Base-by-base conservation (phyloP, 192 early-diverging fungal genomes). In the Coemansia sp. region DNA sequence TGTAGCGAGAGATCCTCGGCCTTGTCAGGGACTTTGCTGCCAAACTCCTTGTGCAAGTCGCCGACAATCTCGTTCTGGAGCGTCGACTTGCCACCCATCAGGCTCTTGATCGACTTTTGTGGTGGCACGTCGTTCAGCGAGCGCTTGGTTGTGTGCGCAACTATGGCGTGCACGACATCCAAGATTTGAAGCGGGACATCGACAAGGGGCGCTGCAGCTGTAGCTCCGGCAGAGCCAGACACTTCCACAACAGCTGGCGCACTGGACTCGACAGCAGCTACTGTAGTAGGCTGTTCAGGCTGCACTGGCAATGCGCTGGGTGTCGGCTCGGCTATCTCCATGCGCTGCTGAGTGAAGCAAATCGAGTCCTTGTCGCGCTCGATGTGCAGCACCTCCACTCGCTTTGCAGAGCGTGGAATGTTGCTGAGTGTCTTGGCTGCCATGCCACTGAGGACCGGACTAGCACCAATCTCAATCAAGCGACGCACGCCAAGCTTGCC, bases 1-100 rank as follows among this genome's bases (percentile, higher is more conserved):
- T 87, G 86, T 58, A 97, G 81, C 32, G 95, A 90, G 47, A 91
- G 80, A 75, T 98, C 94, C 71, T 98, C 96, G 57, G 92, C 88
- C 79, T 95, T 95, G 73, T 96, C 95, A 20, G 94, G 92, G 57
- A 94, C 85, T 53, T 84, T 87, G 54, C 82, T 86, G 64, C 89
- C 89, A 85, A 98, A 95, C 77, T 98, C 96, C 68, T 93, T 95
- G 60, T 91, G 92, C 47, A 98, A 80, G 72, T 96, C 96, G 77
- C 95, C 96, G 53, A 98, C 83, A 39, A 98, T 94, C 67, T 98
- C 96, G 85, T 98, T 98, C 72, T 98, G 95, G n/a, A 98, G 86
- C 43, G 93, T 97, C 14, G 91, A 92, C 79, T 94, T 94, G 68
- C 93, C 91, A 47, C 90, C 92, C 49, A 95, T 92, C 29, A 95